Evolutionary conservation across 495 filamentous ascomycete genomes (phyloP).

Genomic region (Amniculicola lignicola): DNA sequence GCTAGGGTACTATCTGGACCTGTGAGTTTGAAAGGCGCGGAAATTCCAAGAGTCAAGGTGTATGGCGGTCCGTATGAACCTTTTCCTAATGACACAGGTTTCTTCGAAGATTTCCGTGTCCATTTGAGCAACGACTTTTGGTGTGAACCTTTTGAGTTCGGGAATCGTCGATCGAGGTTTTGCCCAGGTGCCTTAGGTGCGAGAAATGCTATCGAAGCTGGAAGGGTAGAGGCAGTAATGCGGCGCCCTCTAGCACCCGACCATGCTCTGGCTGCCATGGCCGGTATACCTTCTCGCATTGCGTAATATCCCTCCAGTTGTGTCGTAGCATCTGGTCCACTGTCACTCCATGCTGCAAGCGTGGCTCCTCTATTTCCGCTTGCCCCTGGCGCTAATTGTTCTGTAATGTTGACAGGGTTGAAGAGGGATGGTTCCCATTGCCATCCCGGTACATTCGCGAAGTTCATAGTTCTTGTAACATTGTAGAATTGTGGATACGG

Average conservation of each 20-base stretch:
- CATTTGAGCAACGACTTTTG: slow-evolving; percentile 4
- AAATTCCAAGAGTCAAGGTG: slow-evolving; percentile 43
- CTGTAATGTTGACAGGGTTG: slow-evolving; percentile 47
- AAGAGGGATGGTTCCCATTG: slow-evolving; percentile 53
- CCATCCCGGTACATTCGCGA: slow-evolving; percentile 44
- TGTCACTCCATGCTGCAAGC: slow-evolving; percentile 57
- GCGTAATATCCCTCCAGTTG: slow-evolving; percentile 56
- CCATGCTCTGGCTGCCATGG: slow-evolving; percentile 49
- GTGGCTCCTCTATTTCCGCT: slow-evolving; percentile 50
- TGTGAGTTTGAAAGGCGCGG: slow-evolving; percentile 45
- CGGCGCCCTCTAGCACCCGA: slow-evolving; percentile 43
- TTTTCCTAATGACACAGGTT: slow-evolving; percentile 32
- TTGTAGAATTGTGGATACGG: slow-evolving; percentile 56
- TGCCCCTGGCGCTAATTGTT: slow-evolving; percentile 37
- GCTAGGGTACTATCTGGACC: slow-evolving; percentile 45
- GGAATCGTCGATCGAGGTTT: slow-evolving; percentile 48
- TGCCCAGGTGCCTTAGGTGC: slow-evolving; percentile 46
- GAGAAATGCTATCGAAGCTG: slow-evolving; percentile 40
- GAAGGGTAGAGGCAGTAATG: slow-evolving; percentile 36
- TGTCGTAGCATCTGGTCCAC: slow-evolving; percentile 55
- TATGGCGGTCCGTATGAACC: slow-evolving; percentile 56
- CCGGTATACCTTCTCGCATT: slow-evolving; percentile 51
- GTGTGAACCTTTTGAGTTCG: background rate
- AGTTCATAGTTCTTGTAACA: slow-evolving; percentile 48
- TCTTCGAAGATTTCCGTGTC: background rate